phyloP scores from a whole-genome alignment of 139 green algal genomes.

The Coelastrella sp. region DNA sequence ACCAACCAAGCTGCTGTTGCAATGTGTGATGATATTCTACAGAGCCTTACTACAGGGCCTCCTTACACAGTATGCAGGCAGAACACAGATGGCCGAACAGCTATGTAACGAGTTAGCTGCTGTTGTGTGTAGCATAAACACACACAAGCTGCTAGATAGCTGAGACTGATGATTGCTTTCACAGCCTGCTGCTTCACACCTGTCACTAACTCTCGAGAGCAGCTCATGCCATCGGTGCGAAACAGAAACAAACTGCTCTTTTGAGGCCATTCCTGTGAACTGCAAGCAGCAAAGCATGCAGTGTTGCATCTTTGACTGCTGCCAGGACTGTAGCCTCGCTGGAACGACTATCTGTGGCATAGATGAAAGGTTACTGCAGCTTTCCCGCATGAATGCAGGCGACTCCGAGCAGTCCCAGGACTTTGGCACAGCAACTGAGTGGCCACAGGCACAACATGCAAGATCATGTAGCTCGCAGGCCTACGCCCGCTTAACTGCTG shows the following conservation, averaged over 20 bases:
- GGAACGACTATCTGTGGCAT: too few species aligned
- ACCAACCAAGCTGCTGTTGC: not conserved
- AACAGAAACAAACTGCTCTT: slow-evolving; percentile 89
- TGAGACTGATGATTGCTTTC: too few species aligned
- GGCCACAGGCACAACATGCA: not conserved
- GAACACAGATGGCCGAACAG: too few species aligned
- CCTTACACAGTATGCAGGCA: too few species aligned
- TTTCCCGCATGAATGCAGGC: not conserved
- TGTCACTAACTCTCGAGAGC: slow-evolving; percentile 92
- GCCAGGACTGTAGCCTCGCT: too few species aligned
- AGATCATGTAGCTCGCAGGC: not conserved
- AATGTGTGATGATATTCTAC: too few species aligned
- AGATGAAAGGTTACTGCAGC: too few species aligned
- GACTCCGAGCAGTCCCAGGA: not conserved
- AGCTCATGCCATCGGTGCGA: slow-evolving; percentile 95
- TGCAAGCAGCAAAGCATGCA: not conserved
- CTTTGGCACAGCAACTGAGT: not conserved
- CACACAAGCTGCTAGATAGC: too few species aligned
- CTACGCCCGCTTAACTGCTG: not conserved
- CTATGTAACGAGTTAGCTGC: too few species aligned
- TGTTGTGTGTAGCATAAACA: too few species aligned
- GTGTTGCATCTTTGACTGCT: not conserved
- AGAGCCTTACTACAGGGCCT: too few species aligned
- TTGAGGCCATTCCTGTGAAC: slow-evolving; percentile 49
- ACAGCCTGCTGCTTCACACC: slow-evolving; percentile 55